phyloP scores from a whole-genome alignment of 352 stramenopile genomes.

The Globisporangium orthogonon region DNA sequence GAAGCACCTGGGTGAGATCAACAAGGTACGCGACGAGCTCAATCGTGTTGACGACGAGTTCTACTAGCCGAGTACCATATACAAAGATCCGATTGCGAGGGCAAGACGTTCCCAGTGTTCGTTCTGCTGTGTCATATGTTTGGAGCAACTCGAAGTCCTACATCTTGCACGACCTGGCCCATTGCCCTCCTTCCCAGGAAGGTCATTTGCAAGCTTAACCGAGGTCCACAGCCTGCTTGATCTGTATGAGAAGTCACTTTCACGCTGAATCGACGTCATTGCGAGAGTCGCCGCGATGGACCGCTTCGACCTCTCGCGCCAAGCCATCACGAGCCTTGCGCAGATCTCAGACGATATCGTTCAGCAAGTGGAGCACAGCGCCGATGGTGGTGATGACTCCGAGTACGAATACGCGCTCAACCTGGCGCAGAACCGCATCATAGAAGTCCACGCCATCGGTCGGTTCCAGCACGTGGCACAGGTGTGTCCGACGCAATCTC shows the following conservation, averaged over 20 bases:
- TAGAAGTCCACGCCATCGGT: slow-evolving; percentile 27
- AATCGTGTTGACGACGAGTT: slow-evolving; percentile 76
- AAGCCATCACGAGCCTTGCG: slow-evolving; percentile 34
- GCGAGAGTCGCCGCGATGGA: slow-evolving; percentile 14
- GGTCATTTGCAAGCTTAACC: background rate
- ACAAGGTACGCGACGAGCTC: slow-evolving; percentile 61
- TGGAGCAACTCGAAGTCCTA: too few species aligned
- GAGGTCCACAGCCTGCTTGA: background rate
- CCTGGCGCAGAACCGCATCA: slow-evolving; percentile 46
- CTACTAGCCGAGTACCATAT: slow-evolving; percentile 26
- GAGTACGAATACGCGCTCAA: slow-evolving; percentile 31
- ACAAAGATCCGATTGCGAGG: too few species aligned
- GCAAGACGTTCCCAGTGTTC: too few species aligned
- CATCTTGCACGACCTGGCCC: too few species aligned
- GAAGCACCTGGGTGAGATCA: slow-evolving; percentile 58
- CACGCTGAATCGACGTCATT: background rate
- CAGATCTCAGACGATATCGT: slow-evolving; percentile 44
- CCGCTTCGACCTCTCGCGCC: slow-evolving; percentile 43
- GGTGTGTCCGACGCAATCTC: slow-evolving; percentile 11
- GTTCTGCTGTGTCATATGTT: too few species aligned
- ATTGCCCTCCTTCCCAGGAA: background rate
- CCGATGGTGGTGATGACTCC: background rate
- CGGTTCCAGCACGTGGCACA: slow-evolving; percentile 42
- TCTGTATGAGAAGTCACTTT: background rate
- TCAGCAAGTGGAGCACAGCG: slow-evolving; percentile 25